phyloP scores from a whole-genome alignment of 768 basidiomycete genomes.

The Leucocoprinus leucothites region DNA sequence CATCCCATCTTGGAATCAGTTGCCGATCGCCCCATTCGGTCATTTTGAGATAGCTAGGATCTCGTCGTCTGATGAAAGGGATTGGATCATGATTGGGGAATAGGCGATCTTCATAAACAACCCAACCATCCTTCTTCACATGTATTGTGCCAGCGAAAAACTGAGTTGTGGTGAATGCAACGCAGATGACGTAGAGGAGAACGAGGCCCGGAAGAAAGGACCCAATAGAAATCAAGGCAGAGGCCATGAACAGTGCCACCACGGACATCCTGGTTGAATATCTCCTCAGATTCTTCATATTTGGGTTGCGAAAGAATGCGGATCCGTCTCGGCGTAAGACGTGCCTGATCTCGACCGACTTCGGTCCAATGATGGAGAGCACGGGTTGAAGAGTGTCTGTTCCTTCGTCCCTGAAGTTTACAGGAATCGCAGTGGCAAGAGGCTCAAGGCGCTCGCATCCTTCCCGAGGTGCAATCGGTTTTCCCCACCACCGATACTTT shows the following conservation, averaged over 20 bases:
- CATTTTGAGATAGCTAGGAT: slow-evolving; percentile 5
- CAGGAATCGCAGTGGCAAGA: slow-evolving; percentile 6
- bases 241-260: neutral
- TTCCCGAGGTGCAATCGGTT: slow-evolving; percentile 8
- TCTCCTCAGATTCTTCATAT: neutral
- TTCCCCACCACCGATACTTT: slow-evolving; percentile 13
- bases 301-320: neutral
- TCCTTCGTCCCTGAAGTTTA: neutral
- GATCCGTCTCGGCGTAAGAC: neutral
- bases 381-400: neutral
- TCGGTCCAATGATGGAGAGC: slow-evolving; percentile 13
- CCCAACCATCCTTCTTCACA: slow-evolving; percentile 13
- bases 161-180: neutral
- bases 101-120: slow-evolving; percentile 13
- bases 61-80: slow-evolving; percentile 9
- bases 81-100: neutral
- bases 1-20: slow-evolving; percentile 9
- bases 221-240: neutral
- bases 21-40: slow-evolving; percentile 14
- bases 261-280: neutral
- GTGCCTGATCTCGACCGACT: slow-evolving; percentile 11
- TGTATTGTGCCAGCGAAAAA: slow-evolving; percentile 4
- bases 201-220: too few relatives aligned
- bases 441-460: slow-evolving; percentile 6
- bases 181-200: neutral